These are phyloP conservation scores for Obelidium mucronatum DNA, from an alignment of 192 early-diverging fungal genomes.

Conservation along the genomic window DNA sequence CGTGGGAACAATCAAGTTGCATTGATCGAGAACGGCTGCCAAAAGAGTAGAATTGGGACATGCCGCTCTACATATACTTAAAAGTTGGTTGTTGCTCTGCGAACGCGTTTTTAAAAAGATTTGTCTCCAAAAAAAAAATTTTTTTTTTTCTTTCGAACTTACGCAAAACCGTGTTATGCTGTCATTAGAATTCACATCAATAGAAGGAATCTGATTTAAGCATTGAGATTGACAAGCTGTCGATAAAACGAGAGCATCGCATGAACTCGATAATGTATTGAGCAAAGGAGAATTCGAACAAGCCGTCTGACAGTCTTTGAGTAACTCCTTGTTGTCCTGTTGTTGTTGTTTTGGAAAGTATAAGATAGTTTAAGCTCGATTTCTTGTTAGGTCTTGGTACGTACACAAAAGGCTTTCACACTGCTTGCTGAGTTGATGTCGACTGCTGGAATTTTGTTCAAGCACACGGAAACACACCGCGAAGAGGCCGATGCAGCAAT, in stretches of 20 bases:
- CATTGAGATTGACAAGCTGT: not conserved
- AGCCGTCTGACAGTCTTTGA: not conserved
- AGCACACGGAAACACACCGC: not conserved
- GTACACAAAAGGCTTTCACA: slow-evolving; percentile 17
- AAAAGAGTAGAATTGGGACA: not conserved
- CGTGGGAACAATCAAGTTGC: not conserved
- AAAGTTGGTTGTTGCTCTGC: not conserved
- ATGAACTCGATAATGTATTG: not conserved
- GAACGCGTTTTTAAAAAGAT: no score
- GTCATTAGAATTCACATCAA: not conserved
- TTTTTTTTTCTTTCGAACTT: no score
- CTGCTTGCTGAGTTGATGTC: not conserved
- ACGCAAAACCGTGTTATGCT: not conserved
- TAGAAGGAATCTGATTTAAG: not conserved
- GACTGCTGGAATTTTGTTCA: slow-evolving; percentile 5
- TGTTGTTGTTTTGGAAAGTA: no score
- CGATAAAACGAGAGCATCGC: not conserved
- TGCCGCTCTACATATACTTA: not conserved
- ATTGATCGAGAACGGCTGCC: not conserved
- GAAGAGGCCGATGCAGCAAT: not conserved
- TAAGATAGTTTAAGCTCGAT: no score
- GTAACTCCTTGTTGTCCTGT: not conserved
- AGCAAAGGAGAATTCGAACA: not conserved
- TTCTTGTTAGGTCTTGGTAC: no score
- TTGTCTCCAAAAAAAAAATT: no score